Conservation (phyloP, 768 basidiomycete genomes). For the Leccinum rimulosum region DNA sequence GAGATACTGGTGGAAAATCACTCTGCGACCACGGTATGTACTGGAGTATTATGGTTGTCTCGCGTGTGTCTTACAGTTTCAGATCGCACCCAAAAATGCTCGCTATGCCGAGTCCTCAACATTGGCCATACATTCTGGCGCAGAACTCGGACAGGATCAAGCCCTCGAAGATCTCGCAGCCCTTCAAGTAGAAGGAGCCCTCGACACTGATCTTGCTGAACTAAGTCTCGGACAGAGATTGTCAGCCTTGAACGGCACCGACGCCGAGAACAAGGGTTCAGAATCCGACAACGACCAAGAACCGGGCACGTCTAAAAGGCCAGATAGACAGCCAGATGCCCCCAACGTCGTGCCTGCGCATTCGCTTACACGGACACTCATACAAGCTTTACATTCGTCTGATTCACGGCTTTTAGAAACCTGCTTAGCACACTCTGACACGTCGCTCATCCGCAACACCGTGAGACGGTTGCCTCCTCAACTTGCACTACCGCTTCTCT, state of each 20-base stretch:
- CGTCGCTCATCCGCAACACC: conserved; percentile 80
- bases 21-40: conserved; percentile 19
- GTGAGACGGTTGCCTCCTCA: conserved; percentile 84
- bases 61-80: conserved; percentile 18
- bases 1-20: conserved; percentile 27
- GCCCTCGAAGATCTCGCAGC: conserved; percentile 48
- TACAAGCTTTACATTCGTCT: conserved; percentile 94
- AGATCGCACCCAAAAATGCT: conserved; percentile 47
- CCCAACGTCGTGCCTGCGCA: conserved; percentile 63
- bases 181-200: conserved; percentile 59
- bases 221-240: conserved; percentile 89
- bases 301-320: conserved; percentile 27
- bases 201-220: conserved; percentile 86
- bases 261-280: conserved; percentile 36
- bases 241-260: conserved; percentile 60
- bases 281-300: conserved; percentile 49
- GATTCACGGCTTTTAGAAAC: conserved; percentile 86
- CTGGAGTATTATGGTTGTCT: too few relatives aligned
- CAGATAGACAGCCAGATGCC: conserved; percentile 23
- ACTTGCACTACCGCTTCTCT: conserved; percentile 80
- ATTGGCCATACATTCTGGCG: conserved; percentile 64
- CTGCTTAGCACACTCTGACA: conserved; percentile 81
- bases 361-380: conserved; percentile 89
- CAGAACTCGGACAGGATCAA: conserved; percentile 58
- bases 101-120: conserved; percentile 67